These are phyloP conservation scores for Sporodiniella umbellata DNA, from an alignment of 371 early-diverging fungal species.

Conservation along the genomic window DNA sequence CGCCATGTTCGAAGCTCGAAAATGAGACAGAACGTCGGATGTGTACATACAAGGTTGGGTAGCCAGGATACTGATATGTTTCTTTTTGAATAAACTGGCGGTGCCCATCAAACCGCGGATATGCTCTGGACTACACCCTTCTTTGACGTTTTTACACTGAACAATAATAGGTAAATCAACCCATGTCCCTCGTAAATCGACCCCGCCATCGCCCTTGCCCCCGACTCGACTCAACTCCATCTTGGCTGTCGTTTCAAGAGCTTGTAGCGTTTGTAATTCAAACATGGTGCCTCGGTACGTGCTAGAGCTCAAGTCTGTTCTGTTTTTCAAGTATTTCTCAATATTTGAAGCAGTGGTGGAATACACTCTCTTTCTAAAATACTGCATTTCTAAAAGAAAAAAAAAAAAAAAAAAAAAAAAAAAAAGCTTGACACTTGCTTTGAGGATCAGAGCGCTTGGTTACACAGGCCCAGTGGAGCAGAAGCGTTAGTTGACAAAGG, in stretches of 20 bases:
- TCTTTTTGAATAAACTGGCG: slow-evolving; percentile 7
- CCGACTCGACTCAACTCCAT: slow-evolving; percentile 39
- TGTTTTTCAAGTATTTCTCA: slow-evolving; percentile 7
- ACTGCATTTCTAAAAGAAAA: not conserved
- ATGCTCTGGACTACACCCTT: slow-evolving; percentile 42
- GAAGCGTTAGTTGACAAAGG: slow-evolving; percentile 25
- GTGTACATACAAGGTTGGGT: slow-evolving; percentile 25
- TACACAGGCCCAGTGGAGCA: slow-evolving; percentile 39
- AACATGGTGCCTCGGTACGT: slow-evolving; percentile 37
- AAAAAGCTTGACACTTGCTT: not conserved
- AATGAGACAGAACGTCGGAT: slow-evolving; percentile 22
- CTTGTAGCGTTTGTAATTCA: slow-evolving; percentile 35
- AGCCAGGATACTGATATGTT: slow-evolving; percentile 30
- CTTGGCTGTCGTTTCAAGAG: slow-evolving; percentile 19
- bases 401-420: not conserved
- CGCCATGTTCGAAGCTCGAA: slow-evolving; percentile 25
- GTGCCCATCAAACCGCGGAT: slow-evolving; percentile 37
- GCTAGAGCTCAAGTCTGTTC: slow-evolving; percentile 21
- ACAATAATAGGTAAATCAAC: slow-evolving; percentile 12
- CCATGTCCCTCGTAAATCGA: slow-evolving; percentile 43
- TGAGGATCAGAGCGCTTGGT: not conserved
- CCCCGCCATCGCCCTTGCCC: slow-evolving; percentile 39
- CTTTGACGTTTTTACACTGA: slow-evolving; percentile 40
- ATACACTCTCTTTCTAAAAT: not conserved
- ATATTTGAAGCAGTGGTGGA: not conserved